Evolutionary conservation across 352 stramenopile genomes (phyloP), one percentile per base, ranked within the genome.

Genomic region (Phytopythium oedochilum): DNA sequence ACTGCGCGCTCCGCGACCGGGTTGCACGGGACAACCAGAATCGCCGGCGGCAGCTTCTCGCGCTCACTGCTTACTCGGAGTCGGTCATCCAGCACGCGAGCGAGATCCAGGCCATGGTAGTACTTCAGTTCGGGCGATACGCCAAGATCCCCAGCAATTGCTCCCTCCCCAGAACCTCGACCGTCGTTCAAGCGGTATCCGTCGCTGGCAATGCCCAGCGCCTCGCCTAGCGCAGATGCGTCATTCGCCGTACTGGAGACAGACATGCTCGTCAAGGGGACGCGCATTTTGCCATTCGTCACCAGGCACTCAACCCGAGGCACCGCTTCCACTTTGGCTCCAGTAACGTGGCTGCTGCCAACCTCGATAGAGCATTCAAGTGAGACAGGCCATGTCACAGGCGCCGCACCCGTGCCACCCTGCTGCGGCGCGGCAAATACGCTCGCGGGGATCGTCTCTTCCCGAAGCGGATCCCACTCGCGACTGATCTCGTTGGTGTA

Each of bases 61-160:
- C 64, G 29, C 20, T 68, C 39, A 7, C 63, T 42, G 38, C 63
- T 66, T 3, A 67, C 59, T n/a, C 56, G 60, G 10, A 87, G 36
- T 48, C 81, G 71, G 1, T 59, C 49, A 42, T 76, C 55, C 9
- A 87, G n/a, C 51, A 64, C 77, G 11, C 75, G 70, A 40, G 74
- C 79, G 18, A 86, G 32, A 25, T 89, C 76, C 2, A 87, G 66
- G 18, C 74, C 78, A 53, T 89, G 75, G 51, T 60, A 69, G 42
- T 76, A 63, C 31, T 57, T 48, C 2, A 75, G 22, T 11, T 40
- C 39, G 14, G 42, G 53, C 25, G 36, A 32, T 6, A 25, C 29
- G n/a, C 32, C 28, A 9, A 11, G 17, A 0, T 20, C n/a, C 3
- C 26, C 26, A 28, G 11, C 29, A 5, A 11, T 29, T 11, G 28